These are phyloP conservation scores for Vigna mungo DNA, from an alignment of 306 rosid genomes.

Conservation along the genomic window DNA sequence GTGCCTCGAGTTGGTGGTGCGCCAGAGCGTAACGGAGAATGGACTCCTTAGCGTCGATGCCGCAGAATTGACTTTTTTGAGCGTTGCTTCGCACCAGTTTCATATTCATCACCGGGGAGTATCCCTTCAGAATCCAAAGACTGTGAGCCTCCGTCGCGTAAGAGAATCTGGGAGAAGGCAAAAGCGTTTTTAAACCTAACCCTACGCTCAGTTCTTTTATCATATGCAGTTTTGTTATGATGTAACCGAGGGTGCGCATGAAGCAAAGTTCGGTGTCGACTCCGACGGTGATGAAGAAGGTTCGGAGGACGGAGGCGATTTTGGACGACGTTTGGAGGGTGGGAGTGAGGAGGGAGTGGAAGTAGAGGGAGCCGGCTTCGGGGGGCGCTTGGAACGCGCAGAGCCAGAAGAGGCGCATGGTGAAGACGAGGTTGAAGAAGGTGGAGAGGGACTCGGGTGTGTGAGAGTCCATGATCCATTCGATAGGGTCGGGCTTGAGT, in stretches of 20 bases:
- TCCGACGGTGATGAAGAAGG: constrained; percentile 74
- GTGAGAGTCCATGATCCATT: constrained; percentile 94
- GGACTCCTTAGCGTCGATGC: constrained; percentile 64
- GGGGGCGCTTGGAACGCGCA: constrained; percentile 78
- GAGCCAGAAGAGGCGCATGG: constrained; percentile 85
- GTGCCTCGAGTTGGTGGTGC: constrained; percentile 89
- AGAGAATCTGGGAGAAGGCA: constrained; percentile 56
- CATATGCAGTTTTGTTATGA: constrained; percentile 74
- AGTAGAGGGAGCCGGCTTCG: constrained; percentile 81
- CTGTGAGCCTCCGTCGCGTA: constrained; percentile 83
- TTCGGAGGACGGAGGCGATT: constrained; percentile 62
- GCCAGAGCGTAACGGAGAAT: constrained; percentile 71
- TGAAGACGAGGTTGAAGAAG: constrained; percentile 78
- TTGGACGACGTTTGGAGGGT: constrained; percentile 53
- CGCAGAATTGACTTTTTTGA: constrained; percentile 48
- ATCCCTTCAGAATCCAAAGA: constrained; percentile 79
- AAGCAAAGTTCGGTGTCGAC: constrained; percentile 81
- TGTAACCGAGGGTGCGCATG: constrained; percentile 90
- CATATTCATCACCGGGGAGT: constrained; percentile 82
- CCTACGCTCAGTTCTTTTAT: constrained; percentile 63
- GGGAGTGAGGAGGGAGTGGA: constrained; percentile 64
- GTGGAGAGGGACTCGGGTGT: constrained; percentile 77
- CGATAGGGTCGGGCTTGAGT: constrained; percentile 76
- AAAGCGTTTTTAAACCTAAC: constrained; percentile 62
- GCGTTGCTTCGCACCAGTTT: constrained; percentile 50